Evolutionary conservation across 495 filamentous ascomycete species (phyloP), one percentile per base, ranked within the genome.

Genomic region (Pseudomonodictys pantanalensis): DNA sequence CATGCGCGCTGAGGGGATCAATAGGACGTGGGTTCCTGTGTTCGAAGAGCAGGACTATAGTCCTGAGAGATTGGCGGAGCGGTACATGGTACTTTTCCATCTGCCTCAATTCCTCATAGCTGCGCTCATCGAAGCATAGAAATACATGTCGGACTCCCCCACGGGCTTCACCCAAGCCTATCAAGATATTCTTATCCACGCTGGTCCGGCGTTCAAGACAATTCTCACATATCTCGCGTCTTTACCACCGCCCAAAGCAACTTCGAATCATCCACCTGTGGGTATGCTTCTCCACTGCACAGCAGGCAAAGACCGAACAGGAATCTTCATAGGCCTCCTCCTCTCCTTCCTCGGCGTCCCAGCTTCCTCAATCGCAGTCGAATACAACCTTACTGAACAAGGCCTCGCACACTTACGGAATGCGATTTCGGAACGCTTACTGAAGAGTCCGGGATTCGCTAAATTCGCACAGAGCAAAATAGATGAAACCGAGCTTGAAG

Each of bases 261-360:
- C 10, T 11, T 7, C 12, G 18, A 3, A 10, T 8, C 51, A 25
- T 30, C 46, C 5, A 18, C 24, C 23, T 43, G 20, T 30, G 25
- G 67, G 70, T 24, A 65, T 65, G 32, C 47, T 76, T 8, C 53
- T 76, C 20, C 73, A 76, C 43, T 76, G 74, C 58, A 74, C 74
- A 0, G 74, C 74, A 1, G 74, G 74, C 17, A 76, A 76, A 64
- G 74, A 76, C 58, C 68, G 74, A 39, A 76, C 74, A 12, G 74
- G 74, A 3, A 68, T 74, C n/a, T 63, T 75, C 41, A 48, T 72
- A 30, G 74, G 72, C 2, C 38, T 76, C 25, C 48, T 76, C 4
- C 58, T 76, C 9, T 45, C 57, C 28, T 60, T 71, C 23, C 60
- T 69, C 1, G 72, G 71, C 44, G 72, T 73, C 12, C 22, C 29